Evolutionary conservation across 108 stramenopile species (phyloP), one percentile per base, ranked within the genome.

Genomic region (Nannochloropsis gaditana): DNA sequence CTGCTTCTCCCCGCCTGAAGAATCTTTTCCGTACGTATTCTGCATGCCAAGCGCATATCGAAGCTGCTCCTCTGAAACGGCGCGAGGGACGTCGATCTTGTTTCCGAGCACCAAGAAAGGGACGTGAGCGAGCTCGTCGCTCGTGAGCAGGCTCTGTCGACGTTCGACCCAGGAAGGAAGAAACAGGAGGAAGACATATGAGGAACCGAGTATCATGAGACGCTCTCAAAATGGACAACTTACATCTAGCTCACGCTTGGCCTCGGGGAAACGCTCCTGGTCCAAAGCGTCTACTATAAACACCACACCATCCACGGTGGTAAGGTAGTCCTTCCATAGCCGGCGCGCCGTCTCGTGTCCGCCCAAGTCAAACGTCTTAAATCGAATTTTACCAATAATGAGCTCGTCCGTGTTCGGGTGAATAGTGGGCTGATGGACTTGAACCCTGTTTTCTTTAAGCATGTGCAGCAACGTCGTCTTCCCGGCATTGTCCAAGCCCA

Each of bases 401-500:
- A 89, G 82, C 82, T 89, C 88, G 80, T 89, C 83, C 83, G 42
- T 87, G 83, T 87, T 97, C 45, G 95, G 95, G 88, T 97, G 95
- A 79, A 97, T 90, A 31, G 97, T 97, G 80, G 96, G 96, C 82
- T 94, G 94, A 89, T 97, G 96, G 84, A 95, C 94, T 88, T 96
- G 95, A 43, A 98, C 95, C 79, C 95, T 90, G 85, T 96, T 95
- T 82, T 96, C 95, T 89, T 98, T 98, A 44, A 98, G 93, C 96
- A 98, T 96, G 90, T 96, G 95, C 43, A 98, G 93, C 59, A 98
- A 85, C 41, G 95, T 97, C 73, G 99, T 99, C 89, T 99, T 99
- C 19, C 99, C 99, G 43, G 99, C 99, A 92, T 98, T 98, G 91
- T 99, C 99, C n/a, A 99, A 86, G 11, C 99, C 99, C 87, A 97